Conservation (phyloP, 352 stramenopile genomes). For the Pythium phragmiticola region DNA sequence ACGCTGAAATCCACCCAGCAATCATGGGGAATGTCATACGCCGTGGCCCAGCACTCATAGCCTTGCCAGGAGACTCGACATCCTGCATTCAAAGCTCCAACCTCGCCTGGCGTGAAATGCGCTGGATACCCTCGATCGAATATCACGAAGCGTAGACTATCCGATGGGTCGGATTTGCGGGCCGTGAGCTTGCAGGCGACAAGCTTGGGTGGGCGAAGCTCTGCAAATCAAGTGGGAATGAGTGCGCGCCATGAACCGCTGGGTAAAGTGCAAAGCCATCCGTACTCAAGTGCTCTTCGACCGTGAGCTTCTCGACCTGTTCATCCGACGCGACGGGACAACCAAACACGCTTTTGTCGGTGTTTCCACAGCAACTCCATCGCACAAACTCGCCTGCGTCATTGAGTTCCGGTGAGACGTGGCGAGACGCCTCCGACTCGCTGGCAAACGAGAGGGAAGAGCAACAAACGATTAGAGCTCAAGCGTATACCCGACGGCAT, state of each 20-base stretch:
- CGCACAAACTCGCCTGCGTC: slow-evolving; percentile 57
- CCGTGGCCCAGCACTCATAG: slow-evolving; percentile 48
- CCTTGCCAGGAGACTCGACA: slow-evolving; percentile 45
- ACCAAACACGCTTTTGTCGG: slow-evolving; percentile 48
- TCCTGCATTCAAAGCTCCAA: slow-evolving; percentile 25
- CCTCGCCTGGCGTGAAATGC: background rate
- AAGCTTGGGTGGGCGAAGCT: slow-evolving; percentile 36
- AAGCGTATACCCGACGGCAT: too few species aligned
- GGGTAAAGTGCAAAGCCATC: too few species aligned
- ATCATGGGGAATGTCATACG: slow-evolving; percentile 50
- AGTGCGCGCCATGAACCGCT: background rate
- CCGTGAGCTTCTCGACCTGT: slow-evolving; percentile 4
- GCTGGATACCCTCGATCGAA: slow-evolving; percentile 45
- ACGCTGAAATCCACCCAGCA: slow-evolving; percentile 48
- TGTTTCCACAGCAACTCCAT: slow-evolving; percentile 63
- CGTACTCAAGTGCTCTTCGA: slow-evolving; percentile 21
- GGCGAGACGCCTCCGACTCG: slow-evolving; percentile 39
- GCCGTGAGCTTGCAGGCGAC: slow-evolving; percentile 36
- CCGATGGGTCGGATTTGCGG: slow-evolving; percentile 1
- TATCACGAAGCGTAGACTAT: slow-evolving; percentile 34
- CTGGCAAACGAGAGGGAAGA: slow-evolving; percentile 2
- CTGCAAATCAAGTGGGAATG: slow-evolving; percentile 8
- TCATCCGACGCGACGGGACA: slow-evolving; percentile 33
- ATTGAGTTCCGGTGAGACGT: slow-evolving; percentile 55
- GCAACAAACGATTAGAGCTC: background rate